Base-by-base conservation (phyloP, 2,329 filamentous ascomycete genomes). In the Hypoxylon sp. region DNA sequence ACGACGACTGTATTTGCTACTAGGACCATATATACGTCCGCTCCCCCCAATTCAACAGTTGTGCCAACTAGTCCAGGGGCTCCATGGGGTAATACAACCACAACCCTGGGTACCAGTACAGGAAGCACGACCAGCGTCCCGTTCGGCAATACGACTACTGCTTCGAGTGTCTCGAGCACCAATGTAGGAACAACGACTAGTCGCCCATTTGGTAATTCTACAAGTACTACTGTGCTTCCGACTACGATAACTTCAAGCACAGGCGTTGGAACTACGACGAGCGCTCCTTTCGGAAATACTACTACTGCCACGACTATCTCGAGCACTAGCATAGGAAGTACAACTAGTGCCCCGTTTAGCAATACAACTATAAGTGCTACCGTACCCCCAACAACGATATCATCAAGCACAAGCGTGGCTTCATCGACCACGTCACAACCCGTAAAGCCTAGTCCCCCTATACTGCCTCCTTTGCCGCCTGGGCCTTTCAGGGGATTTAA, bases 1-100 rank as follows among this genome's bases (percentile, higher is more conserved):
- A 75, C 73, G 11, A 75, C 72, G 49, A 77, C 75, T 19, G 51
- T 76, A 30, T 75, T 69, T 49, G n/a, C 70, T 48, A 71, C 74
- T 46, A 75, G 68, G 7, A 76, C 74, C 2, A 61, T 76, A 28
- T 75, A 76, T 32, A 67, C 71, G 2, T 36, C 68, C 28, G 68
- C 51, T n/a, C 66, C 74, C 11, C 30, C 58, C 14, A 65, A 65
- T 48, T 65, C 51, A 49, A 67, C 64, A 53, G 43, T 43, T 6
- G 28, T 46, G 14, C 50, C 57, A 34, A 52, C 57, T 28, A 61
- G 36, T 30, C 23, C 60, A 58, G 51, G 32, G 30, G 46, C 50
- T 17, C 65, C 60, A 23, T 57, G 36, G 30, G 38, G 51, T 25
- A 67, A 68, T 49, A 50, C 53, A 21, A 69, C 69, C 6, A 69